phyloP scores from a whole-genome alignment of 108 stramenopile species.

The Fistulifera solaris region DNA sequence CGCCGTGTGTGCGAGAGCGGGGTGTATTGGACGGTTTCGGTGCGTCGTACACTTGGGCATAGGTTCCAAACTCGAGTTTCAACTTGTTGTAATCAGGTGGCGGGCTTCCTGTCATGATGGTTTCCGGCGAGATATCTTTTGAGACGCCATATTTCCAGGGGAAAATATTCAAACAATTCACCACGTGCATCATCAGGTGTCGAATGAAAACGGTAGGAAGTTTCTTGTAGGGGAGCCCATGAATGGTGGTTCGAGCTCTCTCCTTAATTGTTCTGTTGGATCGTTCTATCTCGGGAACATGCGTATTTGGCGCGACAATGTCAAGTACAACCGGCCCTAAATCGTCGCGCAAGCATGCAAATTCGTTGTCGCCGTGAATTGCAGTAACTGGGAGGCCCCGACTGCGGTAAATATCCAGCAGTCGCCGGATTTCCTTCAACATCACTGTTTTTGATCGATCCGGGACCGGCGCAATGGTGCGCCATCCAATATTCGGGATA shows the following conservation, averaged over 20 bases:
- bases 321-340: neutral
- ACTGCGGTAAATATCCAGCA: neutral
- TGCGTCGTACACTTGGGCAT: conserved; percentile 29
- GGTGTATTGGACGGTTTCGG: conserved; percentile 21
- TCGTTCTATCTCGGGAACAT: conserved; percentile 29
- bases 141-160: conserved; percentile 26
- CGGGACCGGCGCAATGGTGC: neutral
- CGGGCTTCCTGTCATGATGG: conserved; percentile 13
- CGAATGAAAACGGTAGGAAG: conserved; percentile 17
- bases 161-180: conserved; percentile 23
- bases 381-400: conserved; percentile 3
- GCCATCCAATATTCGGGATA: conserved; percentile 7
- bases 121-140: conserved; percentile 15
- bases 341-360: conserved; percentile 12
- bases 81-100: conserved; percentile 20
- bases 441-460: neutral
- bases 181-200: conserved; percentile 11
- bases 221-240: conserved; percentile 21
- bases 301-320: conserved; percentile 10
- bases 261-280: conserved; percentile 32
- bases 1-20: conserved; percentile 18
- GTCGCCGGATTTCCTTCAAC: neutral
- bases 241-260: conserved; percentile 13
- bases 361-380: conserved; percentile 6
- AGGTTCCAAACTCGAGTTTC: conserved; percentile 22